phyloP scores from a whole-genome alignment of 2,329 filamentous ascomycete genomes.

The Penicillium concentricum region DNA sequence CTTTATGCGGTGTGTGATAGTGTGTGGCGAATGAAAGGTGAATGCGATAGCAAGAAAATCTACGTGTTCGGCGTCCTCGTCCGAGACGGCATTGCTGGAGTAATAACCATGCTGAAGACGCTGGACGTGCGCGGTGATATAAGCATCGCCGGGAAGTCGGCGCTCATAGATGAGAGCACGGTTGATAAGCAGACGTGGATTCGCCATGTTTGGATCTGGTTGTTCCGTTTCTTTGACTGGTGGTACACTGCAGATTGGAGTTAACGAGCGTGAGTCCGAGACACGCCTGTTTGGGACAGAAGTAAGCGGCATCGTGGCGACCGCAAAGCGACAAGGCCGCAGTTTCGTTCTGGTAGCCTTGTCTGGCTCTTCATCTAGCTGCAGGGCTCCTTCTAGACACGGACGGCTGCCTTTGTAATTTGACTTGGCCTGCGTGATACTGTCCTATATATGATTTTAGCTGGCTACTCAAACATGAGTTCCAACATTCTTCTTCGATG shows the following conservation, averaged over 20 bases:
- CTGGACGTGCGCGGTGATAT: constrained; percentile 51
- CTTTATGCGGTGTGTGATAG: constrained; percentile 47
- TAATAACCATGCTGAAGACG: constrained; percentile 52
- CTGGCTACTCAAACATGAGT: background rate
- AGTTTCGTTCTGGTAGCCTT: constrained; percentile 5
- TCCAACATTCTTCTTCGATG: background rate
- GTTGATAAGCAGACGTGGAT: constrained; percentile 39
- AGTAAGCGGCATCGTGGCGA: constrained; percentile 8
- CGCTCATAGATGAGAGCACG: constrained; percentile 51
- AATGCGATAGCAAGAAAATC: constrained; percentile 52
- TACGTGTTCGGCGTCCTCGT: constrained; percentile 43
- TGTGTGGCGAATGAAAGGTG: constrained; percentile 50
- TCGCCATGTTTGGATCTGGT: constrained; percentile 38
- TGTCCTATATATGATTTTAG: background rate
- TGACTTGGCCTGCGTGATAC: background rate
- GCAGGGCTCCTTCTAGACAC: constrained; percentile 4
- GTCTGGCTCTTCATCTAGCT: constrained; percentile 17
- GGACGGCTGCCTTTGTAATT: background rate
- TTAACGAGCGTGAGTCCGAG: background rate
- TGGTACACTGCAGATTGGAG: constrained; percentile 1
- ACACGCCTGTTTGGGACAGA: background rate
- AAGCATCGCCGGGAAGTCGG: constrained; percentile 48
- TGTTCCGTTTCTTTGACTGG: constrained; percentile 8
- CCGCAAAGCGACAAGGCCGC: constrained; percentile 5
- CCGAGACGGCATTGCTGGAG: constrained; percentile 44